phyloP scores from a whole-genome alignment of 1,284 basidiomycete genomes.

The Amylostereum areolatum region DNA sequence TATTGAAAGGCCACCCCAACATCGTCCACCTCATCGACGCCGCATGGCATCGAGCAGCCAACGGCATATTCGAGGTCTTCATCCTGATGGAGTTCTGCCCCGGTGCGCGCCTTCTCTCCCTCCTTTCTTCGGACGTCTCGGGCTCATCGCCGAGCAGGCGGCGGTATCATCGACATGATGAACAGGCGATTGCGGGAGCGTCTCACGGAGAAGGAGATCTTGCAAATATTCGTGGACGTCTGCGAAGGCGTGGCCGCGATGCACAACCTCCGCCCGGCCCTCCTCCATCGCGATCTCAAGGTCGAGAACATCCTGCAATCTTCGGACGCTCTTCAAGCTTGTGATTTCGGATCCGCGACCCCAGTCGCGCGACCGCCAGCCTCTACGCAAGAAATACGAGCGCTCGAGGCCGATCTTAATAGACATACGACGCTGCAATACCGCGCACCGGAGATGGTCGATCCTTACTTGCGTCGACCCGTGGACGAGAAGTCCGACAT shows the following conservation, averaged over 20 bases:
- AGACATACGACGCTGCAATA: conserved; percentile 94
- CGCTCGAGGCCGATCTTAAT: conserved; percentile 89
- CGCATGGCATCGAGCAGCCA: conserved; percentile 79
- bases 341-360: conserved; percentile 95
- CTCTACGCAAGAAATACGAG: conserved; percentile 76
- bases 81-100: conserved; percentile 98
- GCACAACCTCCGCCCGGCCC: conserved; percentile 87
- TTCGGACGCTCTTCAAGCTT: conserved; percentile 77
- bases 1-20: conserved; percentile 85
- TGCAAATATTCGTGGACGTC: conserved; percentile 96
- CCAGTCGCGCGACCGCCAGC: conserved; percentile 70
- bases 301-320: conserved; percentile 96
- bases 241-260: conserved; percentile 92
- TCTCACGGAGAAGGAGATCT: conserved; percentile 90
- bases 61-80: conserved; percentile 91
- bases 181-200: conserved; percentile 93
- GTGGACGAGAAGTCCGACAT: conserved; percentile 89
- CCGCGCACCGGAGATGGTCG: conserved; percentile 97
- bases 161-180: conserved; percentile 99
- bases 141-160: conserved; percentile 54
- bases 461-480: conserved; percentile 77
- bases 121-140: no score
- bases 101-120: conserved; percentile 28
- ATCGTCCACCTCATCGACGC: conserved; percentile 94
- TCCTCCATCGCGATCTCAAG: conserved; percentile 97